Evolutionary conservation across 163 green algal species (phyloP).

Genomic region (Volvox carteri): DNA sequence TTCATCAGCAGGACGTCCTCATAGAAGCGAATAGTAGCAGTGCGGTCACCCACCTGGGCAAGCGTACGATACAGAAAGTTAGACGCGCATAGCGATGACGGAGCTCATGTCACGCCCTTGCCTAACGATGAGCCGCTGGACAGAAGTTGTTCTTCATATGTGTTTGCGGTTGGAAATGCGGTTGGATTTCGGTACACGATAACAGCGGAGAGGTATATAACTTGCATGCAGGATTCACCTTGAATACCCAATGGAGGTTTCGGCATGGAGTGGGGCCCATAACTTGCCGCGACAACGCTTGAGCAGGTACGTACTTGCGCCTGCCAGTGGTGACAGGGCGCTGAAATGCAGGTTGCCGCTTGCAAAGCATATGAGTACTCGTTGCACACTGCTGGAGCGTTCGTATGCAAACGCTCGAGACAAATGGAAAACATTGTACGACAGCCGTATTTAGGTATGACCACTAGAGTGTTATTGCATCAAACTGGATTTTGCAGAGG

Average conservation of each 20-base stretch:
- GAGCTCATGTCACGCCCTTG: too few relatives aligned
- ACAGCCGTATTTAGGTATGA: neutral
- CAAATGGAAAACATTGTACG: neutral
- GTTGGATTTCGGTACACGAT: neutral
- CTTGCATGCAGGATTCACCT: conserved; percentile 33
- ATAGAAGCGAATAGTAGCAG: conserved; percentile 58
- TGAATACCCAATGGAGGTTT: conserved; percentile 71
- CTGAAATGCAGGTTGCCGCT: neutral
- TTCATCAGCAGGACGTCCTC: conserved; percentile 64
- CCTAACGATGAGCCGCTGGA: too few relatives aligned
- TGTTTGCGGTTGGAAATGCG: neutral
- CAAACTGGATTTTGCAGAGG: neutral
- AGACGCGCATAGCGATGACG: too few relatives aligned
- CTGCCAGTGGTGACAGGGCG: neutral
- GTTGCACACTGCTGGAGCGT: too few relatives aligned
- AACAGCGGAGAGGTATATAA: neutral
- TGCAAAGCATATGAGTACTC: neutral
- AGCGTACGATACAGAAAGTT: neutral
- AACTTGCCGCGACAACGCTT: neutral
- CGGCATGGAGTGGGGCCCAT: conserved; percentile 22
- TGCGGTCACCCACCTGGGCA: conserved; percentile 57
- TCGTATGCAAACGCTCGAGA: neutral
- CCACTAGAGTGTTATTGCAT: neutral
- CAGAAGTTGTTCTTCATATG: too few relatives aligned
- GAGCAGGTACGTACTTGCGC: neutral